phyloP scores from a whole-genome alignment of 495 filamentous ascomycete species.

The Immersiella caudata region DNA sequence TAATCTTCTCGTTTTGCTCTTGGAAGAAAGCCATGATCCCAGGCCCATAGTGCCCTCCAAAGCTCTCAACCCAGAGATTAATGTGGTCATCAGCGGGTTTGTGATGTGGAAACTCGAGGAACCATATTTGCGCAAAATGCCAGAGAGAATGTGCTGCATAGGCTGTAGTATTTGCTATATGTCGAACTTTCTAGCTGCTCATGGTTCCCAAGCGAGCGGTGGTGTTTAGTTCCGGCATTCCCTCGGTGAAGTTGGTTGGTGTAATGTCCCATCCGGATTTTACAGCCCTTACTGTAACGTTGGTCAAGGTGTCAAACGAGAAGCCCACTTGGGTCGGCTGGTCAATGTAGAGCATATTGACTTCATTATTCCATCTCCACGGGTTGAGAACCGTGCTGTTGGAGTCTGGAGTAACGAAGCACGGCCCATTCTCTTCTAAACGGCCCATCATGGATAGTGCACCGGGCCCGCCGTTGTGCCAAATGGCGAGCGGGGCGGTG shows the following conservation, averaged over 20 bases:
- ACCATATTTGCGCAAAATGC: conserved; percentile 69
- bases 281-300: conserved; percentile 36
- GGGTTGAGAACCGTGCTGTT: no score
- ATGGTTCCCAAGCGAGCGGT: conserved; percentile 36
- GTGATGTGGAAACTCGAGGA: conserved; percentile 61
- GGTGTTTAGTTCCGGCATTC: conserved; percentile 38
- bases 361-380: conserved; percentile 24
- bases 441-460: conserved; percentile 63
- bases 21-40: conserved; percentile 62
- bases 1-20: conserved; percentile 57
- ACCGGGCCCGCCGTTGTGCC: conserved; percentile 64
- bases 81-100: conserved; percentile 43
- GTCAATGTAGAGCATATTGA: conserved; percentile 29
- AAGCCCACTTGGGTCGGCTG: conserved; percentile 54
- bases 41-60: conserved; percentile 63
- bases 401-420: conserved; percentile 48
- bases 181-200: conserved; percentile 57
- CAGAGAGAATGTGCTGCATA: conserved; percentile 63
- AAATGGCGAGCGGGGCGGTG: conserved; percentile 60
- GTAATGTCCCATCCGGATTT: neutral
- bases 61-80: conserved; percentile 63
- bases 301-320: conserved; percentile 48
- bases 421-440: conserved; percentile 68
- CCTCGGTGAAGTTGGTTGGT: conserved; percentile 25
- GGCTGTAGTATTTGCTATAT: no score